phyloP scores from a whole-genome alignment of 345 rosid genomes.

The Populus euphratica region DNA sequence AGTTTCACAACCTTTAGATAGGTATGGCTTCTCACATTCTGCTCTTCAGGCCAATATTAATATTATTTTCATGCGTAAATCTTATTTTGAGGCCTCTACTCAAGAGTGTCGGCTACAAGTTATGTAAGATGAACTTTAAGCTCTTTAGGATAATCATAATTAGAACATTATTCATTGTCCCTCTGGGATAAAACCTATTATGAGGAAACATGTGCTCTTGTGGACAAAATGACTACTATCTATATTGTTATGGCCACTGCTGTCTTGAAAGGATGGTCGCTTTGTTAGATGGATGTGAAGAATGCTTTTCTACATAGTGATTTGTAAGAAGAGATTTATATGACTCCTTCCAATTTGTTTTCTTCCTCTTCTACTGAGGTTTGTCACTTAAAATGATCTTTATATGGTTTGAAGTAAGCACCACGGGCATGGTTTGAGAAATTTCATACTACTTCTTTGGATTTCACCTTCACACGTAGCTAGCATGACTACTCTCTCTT shows the following conservation, averaged over 20 bases:
- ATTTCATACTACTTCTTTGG: no score
- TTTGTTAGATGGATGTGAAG: no score
- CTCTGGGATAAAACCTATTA: background rate
- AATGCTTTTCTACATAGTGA: no score
- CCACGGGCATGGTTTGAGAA: no score
- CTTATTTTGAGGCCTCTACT: background rate
- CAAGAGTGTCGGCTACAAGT: background rate
- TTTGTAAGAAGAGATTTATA: no score
- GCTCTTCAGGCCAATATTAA: background rate
- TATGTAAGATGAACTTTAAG: background rate
- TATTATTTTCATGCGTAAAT: background rate
- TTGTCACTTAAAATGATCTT: no score
- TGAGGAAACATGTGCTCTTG: background rate
- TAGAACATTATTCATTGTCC: background rate
- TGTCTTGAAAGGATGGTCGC: background rate
- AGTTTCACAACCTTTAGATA: background rate
- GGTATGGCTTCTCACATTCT: background rate
- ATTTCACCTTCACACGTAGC: no score
- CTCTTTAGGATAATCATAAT: background rate
- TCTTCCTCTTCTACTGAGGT: no score
- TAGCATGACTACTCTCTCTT: no score
- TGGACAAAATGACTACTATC: background rate
- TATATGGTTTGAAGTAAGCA: no score
- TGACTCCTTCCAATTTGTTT: no score
- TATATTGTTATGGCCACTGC: background rate